Conservation (phyloP, 371 early-diverging fungal genomes). For the Smittium culicis region DNA sequence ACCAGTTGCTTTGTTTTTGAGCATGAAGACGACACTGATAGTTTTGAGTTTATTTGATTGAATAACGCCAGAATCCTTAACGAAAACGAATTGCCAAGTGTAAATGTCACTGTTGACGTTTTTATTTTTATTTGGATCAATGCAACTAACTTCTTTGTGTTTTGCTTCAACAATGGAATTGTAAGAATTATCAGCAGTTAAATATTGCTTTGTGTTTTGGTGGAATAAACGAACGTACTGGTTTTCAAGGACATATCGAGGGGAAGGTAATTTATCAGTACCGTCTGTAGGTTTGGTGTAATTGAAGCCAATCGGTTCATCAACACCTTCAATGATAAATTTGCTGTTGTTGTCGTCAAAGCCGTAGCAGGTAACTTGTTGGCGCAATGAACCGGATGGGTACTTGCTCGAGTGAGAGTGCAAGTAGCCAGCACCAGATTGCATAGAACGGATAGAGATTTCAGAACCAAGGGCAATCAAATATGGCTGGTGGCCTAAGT, state of each 20-base stretch:
- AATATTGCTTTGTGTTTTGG: background rate
- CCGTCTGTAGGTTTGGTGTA: background rate
- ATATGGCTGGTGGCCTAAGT: constrained; percentile 63
- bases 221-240: background rate
- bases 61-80: constrained; percentile 40
- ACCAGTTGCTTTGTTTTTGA: constrained; percentile 64
- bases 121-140: too few relatives aligned
- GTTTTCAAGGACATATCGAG: background rate
- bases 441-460: constrained; percentile 77
- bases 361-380: constrained; percentile 95
- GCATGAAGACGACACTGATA: constrained; percentile 76
- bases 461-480: constrained; percentile 85
- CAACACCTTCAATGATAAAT: constrained; percentile 56
- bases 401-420: constrained; percentile 95
- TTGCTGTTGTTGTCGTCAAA: constrained; percentile 96
- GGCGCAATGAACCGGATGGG: constrained; percentile 86
- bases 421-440: constrained; percentile 85
- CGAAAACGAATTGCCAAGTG: background rate
- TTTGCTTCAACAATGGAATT: background rate
- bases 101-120: too few relatives aligned
- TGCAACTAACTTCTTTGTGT: constrained; percentile 2
- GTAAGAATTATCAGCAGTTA: background rate
- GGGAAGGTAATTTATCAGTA: background rate
- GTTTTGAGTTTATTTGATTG: constrained; percentile 41
- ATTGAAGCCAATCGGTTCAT: too few relatives aligned